Conservation (phyloP, 768 basidiomycete species). For the Xanthoconium purpureum region DNA sequence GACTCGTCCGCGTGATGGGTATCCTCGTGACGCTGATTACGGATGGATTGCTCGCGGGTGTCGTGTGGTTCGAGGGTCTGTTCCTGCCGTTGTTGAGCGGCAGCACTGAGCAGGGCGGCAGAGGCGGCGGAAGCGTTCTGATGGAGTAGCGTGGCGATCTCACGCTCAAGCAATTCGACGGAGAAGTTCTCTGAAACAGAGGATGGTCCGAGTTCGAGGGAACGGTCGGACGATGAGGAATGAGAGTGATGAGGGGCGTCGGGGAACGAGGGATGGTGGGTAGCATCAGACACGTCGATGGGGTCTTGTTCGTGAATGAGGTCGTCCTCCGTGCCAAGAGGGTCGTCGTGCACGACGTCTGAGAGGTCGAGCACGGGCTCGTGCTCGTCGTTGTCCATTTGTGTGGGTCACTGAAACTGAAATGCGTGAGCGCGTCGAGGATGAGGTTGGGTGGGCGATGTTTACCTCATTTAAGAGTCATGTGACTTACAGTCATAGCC, state of each 20-base stretch:
- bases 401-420: slow-evolving; percentile 12
- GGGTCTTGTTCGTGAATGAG: slow-evolving; percentile 29
- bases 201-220: slow-evolving; percentile 39
- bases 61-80: slow-evolving; percentile 39
- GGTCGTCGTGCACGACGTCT: slow-evolving; percentile 81
- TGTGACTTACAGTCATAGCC: slow-evolving; percentile 10
- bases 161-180: slow-evolving; percentile 73
- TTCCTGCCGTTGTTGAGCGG: slow-evolving; percentile 63
- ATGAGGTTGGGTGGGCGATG: slow-evolving; percentile 14
- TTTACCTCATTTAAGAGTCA: slow-evolving; percentile 30
- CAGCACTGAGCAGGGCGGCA: slow-evolving; percentile 59
- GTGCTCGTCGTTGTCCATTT: slow-evolving; percentile 55
- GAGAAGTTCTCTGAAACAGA: slow-evolving; percentile 50
- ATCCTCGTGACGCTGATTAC: slow-evolving; percentile 12
- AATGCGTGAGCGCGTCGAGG: slow-evolving; percentile 14
- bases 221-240: slow-evolving; percentile 26
- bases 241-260: slow-evolving; percentile 13
- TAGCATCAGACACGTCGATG: slow-evolving; percentile 32
- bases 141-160: slow-evolving; percentile 70
- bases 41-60: slow-evolving; percentile 27
- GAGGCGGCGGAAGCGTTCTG: slow-evolving; percentile 73
- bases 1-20: slow-evolving; percentile 16
- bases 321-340: slow-evolving; percentile 57
- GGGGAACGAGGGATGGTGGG: slow-evolving; percentile 29
- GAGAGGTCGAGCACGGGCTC: slow-evolving; percentile 68